These are phyloP conservation scores for Mrakia frigida DNA, from an alignment of 768 basidiomycete species.

Conservation along the genomic window DNA sequence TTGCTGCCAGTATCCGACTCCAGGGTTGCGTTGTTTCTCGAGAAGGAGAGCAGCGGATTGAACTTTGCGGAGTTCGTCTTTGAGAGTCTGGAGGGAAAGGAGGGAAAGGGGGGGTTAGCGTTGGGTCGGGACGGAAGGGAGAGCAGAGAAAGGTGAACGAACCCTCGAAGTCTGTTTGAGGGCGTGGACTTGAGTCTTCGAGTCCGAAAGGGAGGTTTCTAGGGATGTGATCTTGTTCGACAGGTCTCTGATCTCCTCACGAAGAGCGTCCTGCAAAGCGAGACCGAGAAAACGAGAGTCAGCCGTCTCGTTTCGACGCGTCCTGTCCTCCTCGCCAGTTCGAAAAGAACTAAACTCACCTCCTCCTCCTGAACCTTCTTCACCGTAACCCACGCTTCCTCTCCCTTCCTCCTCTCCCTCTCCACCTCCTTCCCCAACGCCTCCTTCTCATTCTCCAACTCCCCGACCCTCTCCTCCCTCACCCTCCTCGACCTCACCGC, in stretches of 20 bases:
- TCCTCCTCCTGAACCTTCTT: conserved; percentile 57
- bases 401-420: conserved; percentile 44
- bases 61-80: conserved; percentile 91
- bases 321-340: no score
- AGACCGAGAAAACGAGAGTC: neutral
- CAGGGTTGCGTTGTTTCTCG: conserved; percentile 85
- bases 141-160: conserved; percentile 26
- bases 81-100: conserved; percentile 57
- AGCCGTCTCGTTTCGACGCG: neutral
- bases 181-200: conserved; percentile 62
- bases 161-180: conserved; percentile 75
- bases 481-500: conserved; percentile 47
- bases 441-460: conserved; percentile 53
- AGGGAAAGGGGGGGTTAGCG: neutral
- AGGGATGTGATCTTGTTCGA: conserved; percentile 49
- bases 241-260: conserved; percentile 53
- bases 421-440: conserved; percentile 47
- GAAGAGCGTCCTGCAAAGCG: conserved; percentile 47
- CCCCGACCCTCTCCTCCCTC: conserved; percentile 56
- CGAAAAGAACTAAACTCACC: conserved; percentile 48
- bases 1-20: conserved; percentile 81
- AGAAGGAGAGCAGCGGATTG: conserved; percentile 86
- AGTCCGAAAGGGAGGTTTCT: conserved; percentile 68
- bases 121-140: neutral
- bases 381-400: conserved; percentile 45